A percentile compares a stretch with the other conserved stretches of the same genome.
These are phyloP conservation scores for Neocucurbitaria cava DNA, from an alignment of 2,329 filamentous ascomycete species.

Conservation along the genomic window DNA sequence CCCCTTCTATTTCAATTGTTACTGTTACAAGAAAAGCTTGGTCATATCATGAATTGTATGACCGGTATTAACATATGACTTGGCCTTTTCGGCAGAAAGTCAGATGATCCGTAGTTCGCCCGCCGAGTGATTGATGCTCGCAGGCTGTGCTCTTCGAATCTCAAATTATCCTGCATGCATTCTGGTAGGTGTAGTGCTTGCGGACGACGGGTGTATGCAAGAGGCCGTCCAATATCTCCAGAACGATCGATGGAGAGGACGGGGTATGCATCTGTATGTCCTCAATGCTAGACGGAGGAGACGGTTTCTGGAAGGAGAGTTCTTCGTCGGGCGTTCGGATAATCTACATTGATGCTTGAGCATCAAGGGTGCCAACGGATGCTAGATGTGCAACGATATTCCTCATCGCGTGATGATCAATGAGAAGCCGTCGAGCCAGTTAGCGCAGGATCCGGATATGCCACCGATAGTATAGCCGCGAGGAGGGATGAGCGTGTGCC, in stretches of 20 bases:
- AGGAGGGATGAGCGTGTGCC: constrained; percentile 87
- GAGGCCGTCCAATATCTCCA: neutral
- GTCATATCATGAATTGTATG: neutral
- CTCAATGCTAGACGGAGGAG: neutral
- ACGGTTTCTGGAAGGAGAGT: neutral
- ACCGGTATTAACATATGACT: no score
- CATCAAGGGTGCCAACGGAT: neutral
- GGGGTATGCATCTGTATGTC: neutral
- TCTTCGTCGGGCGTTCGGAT: neutral
- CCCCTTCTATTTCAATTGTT: constrained; percentile 7
- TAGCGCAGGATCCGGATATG: constrained; percentile 79
- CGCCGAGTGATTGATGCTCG: no score
- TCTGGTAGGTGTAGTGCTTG: no score
- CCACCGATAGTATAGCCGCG: constrained; percentile 88
- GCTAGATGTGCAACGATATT: neutral
- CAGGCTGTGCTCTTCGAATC: no score
- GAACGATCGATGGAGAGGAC: neutral
- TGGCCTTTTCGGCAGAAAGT: no score
- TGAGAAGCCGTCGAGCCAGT: constrained; percentile 86
- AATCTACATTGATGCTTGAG: neutral
- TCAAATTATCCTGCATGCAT: no score
- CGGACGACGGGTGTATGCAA: neutral
- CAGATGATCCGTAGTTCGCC: no score
- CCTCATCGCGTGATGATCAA: constrained; percentile 78
- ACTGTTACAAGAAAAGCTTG: constrained; percentile 11